Evolutionary conservation across 495 filamentous ascomycete genomes (phyloP).

Genomic region (Penicillium subrubescens): DNA sequence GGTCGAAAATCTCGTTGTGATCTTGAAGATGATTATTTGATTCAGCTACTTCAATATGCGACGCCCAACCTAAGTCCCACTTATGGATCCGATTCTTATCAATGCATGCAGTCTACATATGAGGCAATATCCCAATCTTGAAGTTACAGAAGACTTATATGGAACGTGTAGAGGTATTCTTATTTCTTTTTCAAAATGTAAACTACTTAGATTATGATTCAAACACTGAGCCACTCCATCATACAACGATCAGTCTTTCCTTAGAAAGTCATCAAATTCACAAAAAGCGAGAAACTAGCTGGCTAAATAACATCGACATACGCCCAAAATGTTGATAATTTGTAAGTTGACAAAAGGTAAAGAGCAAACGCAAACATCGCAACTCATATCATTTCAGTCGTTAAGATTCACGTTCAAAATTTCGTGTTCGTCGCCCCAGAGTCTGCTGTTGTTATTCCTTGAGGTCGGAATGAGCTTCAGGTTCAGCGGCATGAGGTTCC

Average conservation of each 20-base stretch:
- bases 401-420: conserved; percentile 13
- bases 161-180: too few species aligned
- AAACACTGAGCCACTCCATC: background rate
- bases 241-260: background rate
- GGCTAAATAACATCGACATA: conserved; percentile 18
- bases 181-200: too few species aligned
- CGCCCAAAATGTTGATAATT: conserved; percentile 3
- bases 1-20: background rate
- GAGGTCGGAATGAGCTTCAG: background rate
- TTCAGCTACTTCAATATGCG: background rate
- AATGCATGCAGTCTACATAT: too few species aligned
- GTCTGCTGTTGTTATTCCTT: background rate
- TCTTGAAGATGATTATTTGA: background rate
- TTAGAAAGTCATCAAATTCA: conserved; percentile 7
- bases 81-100: too few species aligned
- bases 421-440: background rate
- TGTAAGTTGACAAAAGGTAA: background rate
- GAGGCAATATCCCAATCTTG: too few species aligned
- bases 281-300: conserved; percentile 13
- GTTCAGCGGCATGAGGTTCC: background rate
- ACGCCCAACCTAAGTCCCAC: too few species aligned
- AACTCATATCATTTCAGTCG: conserved; percentile 29
- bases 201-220: too few species aligned
- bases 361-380: conserved; percentile 12
- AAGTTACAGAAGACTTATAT: too few species aligned